Evolutionary conservation across 2,329 filamentous ascomycete genomes (phyloP).

Genomic region (Xylariomycetidae sp.): DNA sequence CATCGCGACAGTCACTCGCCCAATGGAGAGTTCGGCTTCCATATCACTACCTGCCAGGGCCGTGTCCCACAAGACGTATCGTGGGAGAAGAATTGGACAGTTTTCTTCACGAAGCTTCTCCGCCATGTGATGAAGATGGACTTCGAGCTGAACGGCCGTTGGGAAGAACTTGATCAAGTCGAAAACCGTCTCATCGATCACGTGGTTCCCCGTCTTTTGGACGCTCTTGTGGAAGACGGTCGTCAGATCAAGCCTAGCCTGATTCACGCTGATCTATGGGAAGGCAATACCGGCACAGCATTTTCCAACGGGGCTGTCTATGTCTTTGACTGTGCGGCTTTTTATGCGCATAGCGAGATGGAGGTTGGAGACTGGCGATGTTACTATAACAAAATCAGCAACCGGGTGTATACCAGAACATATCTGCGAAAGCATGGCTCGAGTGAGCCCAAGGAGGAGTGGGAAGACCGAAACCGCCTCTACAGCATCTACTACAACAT

Average conservation of each 20-base stretch:
- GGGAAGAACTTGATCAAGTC: background rate
- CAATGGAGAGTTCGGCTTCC: slow-evolving; percentile 6
- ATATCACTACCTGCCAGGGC: slow-evolving; percentile 3
- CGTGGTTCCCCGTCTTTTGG: slow-evolving; percentile 1
- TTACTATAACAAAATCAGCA: slow-evolving; percentile 1
- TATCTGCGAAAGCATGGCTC: background rate
- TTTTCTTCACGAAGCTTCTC: slow-evolving; percentile 1
- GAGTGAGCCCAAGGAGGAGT: slow-evolving; percentile 1
- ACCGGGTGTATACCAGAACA: background rate
- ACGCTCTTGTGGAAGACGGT: background rate
- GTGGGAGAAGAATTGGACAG: background rate
- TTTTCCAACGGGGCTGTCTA: background rate
- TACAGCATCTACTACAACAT: slow-evolving; percentile 3
- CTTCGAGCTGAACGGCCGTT: background rate
- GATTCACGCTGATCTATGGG: slow-evolving; percentile 2
- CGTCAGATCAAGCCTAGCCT: background rate
- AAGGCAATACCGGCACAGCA: slow-evolving; percentile 1
- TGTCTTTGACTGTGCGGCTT: background rate
- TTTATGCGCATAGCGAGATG: slow-evolving; percentile 1
- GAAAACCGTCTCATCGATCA: background rate
- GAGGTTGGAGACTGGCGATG: slow-evolving; percentile 1
- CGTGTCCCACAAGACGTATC: background rate
- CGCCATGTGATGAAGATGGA: background rate
- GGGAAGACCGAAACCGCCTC: background rate
- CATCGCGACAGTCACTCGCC: slow-evolving; percentile 2